Base-by-base conservation (phyloP, 768 basidiomycete genomes). In the Terana coerulea region DNA sequence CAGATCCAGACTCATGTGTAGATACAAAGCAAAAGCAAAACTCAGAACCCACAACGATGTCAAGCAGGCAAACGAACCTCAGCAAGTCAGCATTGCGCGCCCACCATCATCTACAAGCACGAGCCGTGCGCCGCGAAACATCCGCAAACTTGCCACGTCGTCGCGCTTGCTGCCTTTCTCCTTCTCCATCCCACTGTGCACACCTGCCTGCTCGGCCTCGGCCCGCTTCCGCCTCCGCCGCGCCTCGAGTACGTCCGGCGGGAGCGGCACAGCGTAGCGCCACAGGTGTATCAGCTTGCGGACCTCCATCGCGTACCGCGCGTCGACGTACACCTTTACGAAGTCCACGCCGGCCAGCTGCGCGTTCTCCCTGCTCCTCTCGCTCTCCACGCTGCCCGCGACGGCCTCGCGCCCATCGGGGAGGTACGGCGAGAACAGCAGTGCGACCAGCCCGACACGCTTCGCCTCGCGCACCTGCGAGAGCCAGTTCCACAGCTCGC, bases 281-380 rank as follows among this genome's bases (percentile, higher is more conserved):
- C 82, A 84, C 12, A 73, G 69, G 60, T 82, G 75, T 39, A 84
- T 63, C 28, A 79, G 56, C 50, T 69, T 74, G 39, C 83, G 72
- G 12, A 84, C 61, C 53, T 67, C 64, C 63, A 81, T 72, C 6
- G 78, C 71, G 55, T 72, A 68, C 31, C 61, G 54, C 26, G 74
- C 71, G 55, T 83, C 80, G 58, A 83, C 81, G 62, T 81, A 82
- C 29, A 84, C 64, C 62, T 80, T 82, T 68, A 84, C 75, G 57
- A 78, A 69, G 58, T 84, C 81, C 37, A 51, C 45, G 37, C 34
- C 39, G 2, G 12, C 15, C 28, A 57, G 52, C 9, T 17, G 21
- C 45, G 35, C 14, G 17, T 19, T 21, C 7, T n/a, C 24, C 21
- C 10, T 17, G 31, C 34, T 14, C 17, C 33, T 6, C 4, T 10